Conservation (phyloP, 1,284 basidiomycete species). For the Boletellus dicymbophilus region DNA sequence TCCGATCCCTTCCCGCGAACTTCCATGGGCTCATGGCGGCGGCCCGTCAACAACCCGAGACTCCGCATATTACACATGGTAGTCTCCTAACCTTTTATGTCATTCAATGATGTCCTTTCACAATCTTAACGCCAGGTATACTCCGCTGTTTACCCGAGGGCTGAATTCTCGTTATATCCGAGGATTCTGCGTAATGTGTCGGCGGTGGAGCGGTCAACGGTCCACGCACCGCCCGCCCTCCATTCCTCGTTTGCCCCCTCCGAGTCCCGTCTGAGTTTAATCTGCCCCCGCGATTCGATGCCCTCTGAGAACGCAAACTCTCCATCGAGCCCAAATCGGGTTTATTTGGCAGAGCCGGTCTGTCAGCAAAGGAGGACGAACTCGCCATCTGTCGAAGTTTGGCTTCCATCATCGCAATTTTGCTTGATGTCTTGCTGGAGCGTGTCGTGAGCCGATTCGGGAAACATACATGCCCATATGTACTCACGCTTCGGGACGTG, state of each 20-base stretch:
- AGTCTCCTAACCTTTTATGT: slow-evolving; percentile 7
- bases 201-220: background rate
- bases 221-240: background rate
- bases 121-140: slow-evolving; percentile 37
- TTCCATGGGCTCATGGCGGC: background rate
- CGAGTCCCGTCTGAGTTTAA: background rate
- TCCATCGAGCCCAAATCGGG: slow-evolving; percentile 8
- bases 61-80: background rate
- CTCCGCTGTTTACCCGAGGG: slow-evolving; percentile 26
- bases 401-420: slow-evolving; percentile 95
- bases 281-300: background rate
- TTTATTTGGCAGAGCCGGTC: slow-evolving; percentile 25
- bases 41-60: background rate
- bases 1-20: slow-evolving; percentile 21
- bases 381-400: slow-evolving; percentile 83
- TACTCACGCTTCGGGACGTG: slow-evolving; percentile 63
- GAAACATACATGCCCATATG: background rate
- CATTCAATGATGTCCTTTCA: slow-evolving; percentile 22
- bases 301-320: slow-evolving; percentile 1
- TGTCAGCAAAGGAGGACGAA: slow-evolving; percentile 23
- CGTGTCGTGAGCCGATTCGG: slow-evolving; percentile 9
- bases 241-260: slow-evolving; percentile 3
- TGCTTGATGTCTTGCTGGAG: slow-evolving; percentile 69
- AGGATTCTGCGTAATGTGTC: slow-evolving; percentile 9
- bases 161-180: slow-evolving; percentile 14